Base-by-base conservation (phyloP, 2,329 filamentous ascomycete genomes). In the Fusarium sp. region DNA sequence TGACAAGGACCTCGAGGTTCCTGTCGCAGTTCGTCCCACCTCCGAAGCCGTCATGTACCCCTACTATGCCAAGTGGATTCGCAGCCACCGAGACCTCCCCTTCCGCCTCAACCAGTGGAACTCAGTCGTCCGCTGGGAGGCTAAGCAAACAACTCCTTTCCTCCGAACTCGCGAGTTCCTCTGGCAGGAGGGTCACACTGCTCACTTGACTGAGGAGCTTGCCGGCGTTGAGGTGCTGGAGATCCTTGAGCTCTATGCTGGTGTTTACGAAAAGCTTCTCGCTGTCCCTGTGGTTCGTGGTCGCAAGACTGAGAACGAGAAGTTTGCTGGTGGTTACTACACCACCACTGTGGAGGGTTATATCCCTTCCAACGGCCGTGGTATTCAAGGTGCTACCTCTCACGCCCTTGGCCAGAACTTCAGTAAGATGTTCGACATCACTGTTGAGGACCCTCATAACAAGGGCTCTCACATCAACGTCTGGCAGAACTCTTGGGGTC, bases 401-500 rank as follows among this genome's bases (percentile, higher is more conserved):
- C 96, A 99, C 84, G 94, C 91, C 75, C 87, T 99, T 10, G 96
- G 96, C 54, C 96, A 99, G 83, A 98, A 99, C 84, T 99, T 99
- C 83, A 94, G 92, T 80, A 98, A 97, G 83, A 99, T 99, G 94
- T 99, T 98, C 79, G 92, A 96, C 80, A 98, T 99, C 79, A 97
- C 92, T 1, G 94, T 99, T 31, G 95, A 99, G 80, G 94, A 99
- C 77, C 96, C 96, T 24, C 85, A 86, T 63, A 87, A 96, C 80
- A 92, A 93, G 82, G 92, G 92, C 70, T 87, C 91, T 73, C 91
- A 94, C 76, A 84, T 98, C 58, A 84, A 95, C 77, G 94, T 98
- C 59, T 98, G 95, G 94, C 96, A 99, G 81, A 99, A 99, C 85
- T 98, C 94, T 15, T 99, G 96, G 96, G 96, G 96, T 82, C 88